Evolutionary conservation across 352 stramenopile species (phyloP), one percentile per base, ranked within the genome.

Genomic region (Blastocystis sp.): DNA sequence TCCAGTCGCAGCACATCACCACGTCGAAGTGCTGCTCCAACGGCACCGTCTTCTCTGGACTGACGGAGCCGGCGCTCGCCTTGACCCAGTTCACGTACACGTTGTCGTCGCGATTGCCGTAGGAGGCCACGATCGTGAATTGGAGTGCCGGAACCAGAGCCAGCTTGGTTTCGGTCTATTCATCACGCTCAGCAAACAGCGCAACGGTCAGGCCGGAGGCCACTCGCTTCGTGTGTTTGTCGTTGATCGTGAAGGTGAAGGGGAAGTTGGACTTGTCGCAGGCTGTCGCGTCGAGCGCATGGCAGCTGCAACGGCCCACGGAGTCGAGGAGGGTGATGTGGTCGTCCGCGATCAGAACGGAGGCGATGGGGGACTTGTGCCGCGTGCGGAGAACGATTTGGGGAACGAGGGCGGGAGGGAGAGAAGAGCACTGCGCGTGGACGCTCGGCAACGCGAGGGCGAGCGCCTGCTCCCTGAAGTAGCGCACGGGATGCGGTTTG

Each of bases 401-500:
- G 6, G 48, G 48, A 0, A 17, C 6, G 48, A 57, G 48, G 48
- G 6, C 48, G 48, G 6, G 48, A 14, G 0, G 48, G 48, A 57
- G 48, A 17, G 48, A 17, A 14, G 48, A 7, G 48, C 48, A 57
- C 6, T 17, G 48, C 6, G 48, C 48, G 48, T 57, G 48, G 48
- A 57, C 48, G 6, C 14, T 7, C 6, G 48, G 48, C 6, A 57
- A 57, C 6, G 48, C 48, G 48, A 57, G 48, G 14, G 6, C 48
- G 6, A 57, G 48, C 38, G 66, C 28, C 21, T 21, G 14, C 0
- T 57, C 17, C 21, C 7, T 11, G 6, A 38, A 59, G 91, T 90
- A 7, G 34, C 94, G 91, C 28, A 92, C 91, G 11, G 93, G 93
- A 80, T 96, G 94, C 6, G 93, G 90, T 1, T 90, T 93, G 79